Evolutionary conservation across 2,329 filamentous ascomycete species (phyloP).

Genomic region (Emmonsia crescens): DNA sequence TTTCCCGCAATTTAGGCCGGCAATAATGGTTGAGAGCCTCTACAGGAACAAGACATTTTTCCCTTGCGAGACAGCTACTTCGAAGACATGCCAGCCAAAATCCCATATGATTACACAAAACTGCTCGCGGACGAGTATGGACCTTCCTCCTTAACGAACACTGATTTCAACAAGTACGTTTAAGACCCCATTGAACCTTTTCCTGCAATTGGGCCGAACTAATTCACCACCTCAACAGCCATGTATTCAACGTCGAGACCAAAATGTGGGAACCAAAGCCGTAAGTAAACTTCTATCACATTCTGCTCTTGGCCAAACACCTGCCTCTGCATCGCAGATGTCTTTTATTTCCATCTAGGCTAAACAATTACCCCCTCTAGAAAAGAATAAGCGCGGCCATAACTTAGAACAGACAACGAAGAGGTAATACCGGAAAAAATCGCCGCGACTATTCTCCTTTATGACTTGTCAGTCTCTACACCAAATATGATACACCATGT

Average conservation of each 20-base stretch:
- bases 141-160: background rate
- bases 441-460: too few species aligned
- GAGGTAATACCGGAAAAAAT: too few species aligned
- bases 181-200: background rate
- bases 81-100: slow-evolving; percentile 42
- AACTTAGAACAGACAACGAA: too few species aligned
- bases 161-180: slow-evolving; percentile 3
- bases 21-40: background rate
- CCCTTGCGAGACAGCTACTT: slow-evolving; percentile 46
- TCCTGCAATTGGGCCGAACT: background rate
- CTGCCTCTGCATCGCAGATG: too few species aligned
- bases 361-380: too few species aligned
- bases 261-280: slow-evolving; percentile 1
- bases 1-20: too few species aligned
- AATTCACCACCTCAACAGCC: background rate
- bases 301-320: too few species aligned
- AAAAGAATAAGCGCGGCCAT: too few species aligned
- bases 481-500: too few species aligned
- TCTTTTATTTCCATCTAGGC: too few species aligned
- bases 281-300: too few species aligned
- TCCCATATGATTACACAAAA: slow-evolving; percentile 47
- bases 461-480: too few species aligned
- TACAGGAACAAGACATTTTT: slow-evolving; percentile 42
- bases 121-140: slow-evolving; percentile 49
- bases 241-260: background rate